Conservation (phyloP, 129 eudicot genomes). For the Pseudognaphalium luteoalbum region DNA sequence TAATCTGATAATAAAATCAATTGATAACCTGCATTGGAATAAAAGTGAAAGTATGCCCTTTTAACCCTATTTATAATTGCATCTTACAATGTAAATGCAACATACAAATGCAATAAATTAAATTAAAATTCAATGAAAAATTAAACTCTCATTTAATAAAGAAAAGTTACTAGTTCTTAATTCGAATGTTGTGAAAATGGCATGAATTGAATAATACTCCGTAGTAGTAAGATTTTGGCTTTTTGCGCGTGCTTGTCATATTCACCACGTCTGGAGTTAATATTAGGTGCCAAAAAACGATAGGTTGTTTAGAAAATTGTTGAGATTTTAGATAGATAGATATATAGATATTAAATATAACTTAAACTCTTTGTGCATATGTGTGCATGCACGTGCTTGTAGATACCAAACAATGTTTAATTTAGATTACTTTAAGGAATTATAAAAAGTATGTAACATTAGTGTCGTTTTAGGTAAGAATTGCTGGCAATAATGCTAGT, state of each 20-base stretch:
- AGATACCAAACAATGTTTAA: slow-evolving; percentile 15
- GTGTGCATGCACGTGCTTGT: slow-evolving; percentile 2
- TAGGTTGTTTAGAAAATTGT: neutral
- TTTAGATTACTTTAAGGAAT: neutral
- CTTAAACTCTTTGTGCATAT: slow-evolving; percentile 11
- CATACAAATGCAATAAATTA: neutral
- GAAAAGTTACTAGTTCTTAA: neutral
- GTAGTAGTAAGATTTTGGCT: neutral
- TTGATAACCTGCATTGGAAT: no score
- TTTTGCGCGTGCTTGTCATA: slow-evolving; percentile 1
- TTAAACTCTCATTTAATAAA: no score
- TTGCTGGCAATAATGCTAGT: slow-evolving; percentile 13
- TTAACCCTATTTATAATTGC: neutral
- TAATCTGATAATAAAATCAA: no score
- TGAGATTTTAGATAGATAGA: neutral
- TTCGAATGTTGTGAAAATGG: neutral
- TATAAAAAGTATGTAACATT: slow-evolving; percentile 17
- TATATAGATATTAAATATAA: neutral
- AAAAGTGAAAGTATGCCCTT: no score
- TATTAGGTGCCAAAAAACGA: neutral
- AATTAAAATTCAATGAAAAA: no score
- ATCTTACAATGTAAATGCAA: neutral
- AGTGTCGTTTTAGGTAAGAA: slow-evolving; percentile 19
- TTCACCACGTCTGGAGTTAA: neutral
- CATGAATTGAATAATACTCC: neutral